Base-by-base conservation (phyloP, 257 asterid species). In the Craterostigma plantagineum region DNA sequence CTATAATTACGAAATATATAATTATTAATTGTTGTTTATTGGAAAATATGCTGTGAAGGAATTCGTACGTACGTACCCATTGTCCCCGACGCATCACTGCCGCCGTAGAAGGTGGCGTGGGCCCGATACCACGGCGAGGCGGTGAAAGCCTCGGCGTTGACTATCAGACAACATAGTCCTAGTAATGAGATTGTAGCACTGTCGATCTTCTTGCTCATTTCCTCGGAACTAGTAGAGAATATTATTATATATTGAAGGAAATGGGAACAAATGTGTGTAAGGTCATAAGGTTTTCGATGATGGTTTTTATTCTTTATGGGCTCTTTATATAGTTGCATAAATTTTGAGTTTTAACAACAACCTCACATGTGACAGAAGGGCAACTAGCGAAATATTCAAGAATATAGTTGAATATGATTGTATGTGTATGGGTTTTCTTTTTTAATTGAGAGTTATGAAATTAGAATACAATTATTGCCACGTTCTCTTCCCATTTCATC, bases 21-120 rank as follows among this genome's bases (percentile, higher is more conserved):
- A 14, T 13, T 4, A 33, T 30, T 33, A 30, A 1, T 4, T 4
- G n/a, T n/a, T n/a, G n/a, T n/a, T n/a, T n/a, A n/a, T n/a, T n/a
- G n/a, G n/a, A n/a, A n/a, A n/a, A n/a, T n/a, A n/a, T n/a, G n/a
- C n/a, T n/a, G n/a, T n/a, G n/a, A n/a, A n/a, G n/a, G n/a, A n/a
- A n/a, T n/a, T n/a, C n/a, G n/a, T n/a, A n/a, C n/a, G 23, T 7
- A 12, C 53, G 11, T 63, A 71, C 87, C 87, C 87, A 76, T 76
- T 51, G 87, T 76, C 1, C 81, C 87, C 1, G 87, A 71, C 36
- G 87, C 81, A 46, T 76, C 87, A 41, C 76, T 63, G 49, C 81
- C 78, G 11, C 87, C 87, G 11, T 76, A 76, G 61, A 76, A 76
- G 11, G 87, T 76, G 14, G 87, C 87, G 44, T 53, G 59, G 15